A percentile compares a stretch with the other conserved stretches of the same genome.
phyloP scores from a whole-genome alignment of 2,329 filamentous ascomycete species.

The Epichloe uncinata region DNA sequence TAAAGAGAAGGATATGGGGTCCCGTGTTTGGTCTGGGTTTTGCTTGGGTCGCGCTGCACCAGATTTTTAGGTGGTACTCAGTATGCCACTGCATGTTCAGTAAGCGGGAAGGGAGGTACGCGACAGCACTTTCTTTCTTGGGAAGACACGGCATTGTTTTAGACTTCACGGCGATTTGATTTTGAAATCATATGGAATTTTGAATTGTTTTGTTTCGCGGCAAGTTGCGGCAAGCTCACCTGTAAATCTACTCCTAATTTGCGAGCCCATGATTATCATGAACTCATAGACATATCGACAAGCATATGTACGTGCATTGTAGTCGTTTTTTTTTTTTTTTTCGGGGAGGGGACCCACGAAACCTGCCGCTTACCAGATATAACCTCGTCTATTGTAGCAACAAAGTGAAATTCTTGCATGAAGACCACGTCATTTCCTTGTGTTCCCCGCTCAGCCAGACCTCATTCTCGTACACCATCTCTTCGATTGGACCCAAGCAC shows the following conservation, averaged over 20 bases:
- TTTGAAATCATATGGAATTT: neutral
- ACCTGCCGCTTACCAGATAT: neutral
- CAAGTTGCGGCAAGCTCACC: neutral
- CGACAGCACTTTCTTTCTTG: no score
- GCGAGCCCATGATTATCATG: neutral
- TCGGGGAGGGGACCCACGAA: neutral
- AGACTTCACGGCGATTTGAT: neutral
- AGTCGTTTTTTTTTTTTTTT: neutral
- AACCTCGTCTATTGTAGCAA: neutral
- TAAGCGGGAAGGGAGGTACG: no score
- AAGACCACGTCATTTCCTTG: neutral
- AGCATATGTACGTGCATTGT: neutral
- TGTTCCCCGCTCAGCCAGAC: neutral
- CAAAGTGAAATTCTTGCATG: neutral
- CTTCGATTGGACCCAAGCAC: neutral
- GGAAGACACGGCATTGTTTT: no score
- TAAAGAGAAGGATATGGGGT: neutral
- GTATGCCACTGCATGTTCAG: no score
- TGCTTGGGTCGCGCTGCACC: neutral
- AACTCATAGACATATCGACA: neutral
- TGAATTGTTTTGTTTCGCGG: neutral
- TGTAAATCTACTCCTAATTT: neutral
- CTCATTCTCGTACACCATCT: neutral
- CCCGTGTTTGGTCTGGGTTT: neutral
- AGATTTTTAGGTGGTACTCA: no score